These are phyloP conservation scores for Platanthera guangdongensis DNA, from an alignment of 106 monocot species.

Conservation along the genomic window DNA sequence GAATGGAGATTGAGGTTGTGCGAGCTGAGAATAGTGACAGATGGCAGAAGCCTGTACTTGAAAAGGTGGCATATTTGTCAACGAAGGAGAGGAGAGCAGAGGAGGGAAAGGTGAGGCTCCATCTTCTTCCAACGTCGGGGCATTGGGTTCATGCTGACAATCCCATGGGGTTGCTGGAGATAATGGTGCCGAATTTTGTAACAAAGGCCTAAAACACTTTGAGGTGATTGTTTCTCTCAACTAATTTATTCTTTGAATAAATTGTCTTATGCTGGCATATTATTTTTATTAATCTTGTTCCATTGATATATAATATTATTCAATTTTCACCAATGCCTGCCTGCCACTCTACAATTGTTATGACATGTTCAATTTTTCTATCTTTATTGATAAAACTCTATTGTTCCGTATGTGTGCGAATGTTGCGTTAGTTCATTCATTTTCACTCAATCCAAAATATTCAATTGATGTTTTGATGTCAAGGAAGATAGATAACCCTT, in stretches of 20 bases:
- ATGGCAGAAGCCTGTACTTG: slow-evolving; percentile 40
- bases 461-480: too few relatives aligned
- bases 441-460: too few relatives aligned
- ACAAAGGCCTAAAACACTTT: slow-evolving; percentile 13
- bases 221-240: not conserved
- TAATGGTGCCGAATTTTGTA: slow-evolving; percentile 69
- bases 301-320: too few relatives aligned
- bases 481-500: too few relatives aligned
- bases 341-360: too few relatives aligned
- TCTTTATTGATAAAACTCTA: too few relatives aligned
- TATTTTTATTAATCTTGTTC: too few relatives aligned
- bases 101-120: slow-evolving; percentile 55
- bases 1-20: slow-evolving; percentile 64
- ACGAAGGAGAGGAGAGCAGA: slow-evolving; percentile 16
- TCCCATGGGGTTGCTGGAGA: slow-evolving; percentile 85
- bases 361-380: too few relatives aligned
- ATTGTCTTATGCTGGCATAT: too few relatives aligned
- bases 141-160: slow-evolving; percentile 99
- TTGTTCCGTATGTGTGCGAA: too few relatives aligned
- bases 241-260: not conserved
- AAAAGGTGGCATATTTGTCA: slow-evolving; percentile 38
- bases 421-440: too few relatives aligned
- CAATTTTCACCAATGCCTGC: too few relatives aligned
- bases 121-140: slow-evolving; percentile 74
- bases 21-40: slow-evolving; percentile 82